These are phyloP conservation scores for Trichoderma asperelloides DNA, from an alignment of 495 filamentous ascomycete genomes.

Conservation along the genomic window DNA sequence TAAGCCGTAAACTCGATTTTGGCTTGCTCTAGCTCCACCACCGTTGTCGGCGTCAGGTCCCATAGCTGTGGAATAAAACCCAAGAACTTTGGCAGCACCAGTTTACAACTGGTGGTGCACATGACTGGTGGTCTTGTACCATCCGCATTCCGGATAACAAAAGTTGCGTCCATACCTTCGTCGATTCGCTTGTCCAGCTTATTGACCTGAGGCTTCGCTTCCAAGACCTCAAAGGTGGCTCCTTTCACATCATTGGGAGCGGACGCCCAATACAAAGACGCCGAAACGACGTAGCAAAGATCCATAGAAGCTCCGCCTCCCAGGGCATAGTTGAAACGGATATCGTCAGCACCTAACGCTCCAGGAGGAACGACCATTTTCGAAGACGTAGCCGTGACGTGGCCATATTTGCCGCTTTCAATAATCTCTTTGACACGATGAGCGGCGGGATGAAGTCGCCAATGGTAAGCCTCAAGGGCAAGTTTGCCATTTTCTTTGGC, in stretches of 20 bases:
- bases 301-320: conserved; percentile 52
- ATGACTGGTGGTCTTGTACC: conserved; percentile 17
- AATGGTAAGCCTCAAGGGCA: conserved; percentile 50
- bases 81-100: conserved; percentile 24
- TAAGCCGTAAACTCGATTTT: not conserved
- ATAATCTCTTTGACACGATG: not conserved
- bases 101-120: not conserved
- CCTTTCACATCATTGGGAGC: conserved; percentile 30
- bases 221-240: conserved; percentile 14
- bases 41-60: conserved; percentile 32
- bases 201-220: not conserved
- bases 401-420: conserved; percentile 34
- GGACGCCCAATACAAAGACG: conserved; percentile 36
- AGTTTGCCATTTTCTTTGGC: conserved; percentile 22
- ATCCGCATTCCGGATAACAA: conserved; percentile 33
- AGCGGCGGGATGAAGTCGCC: conserved; percentile 44
- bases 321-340: conserved; percentile 45
- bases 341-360: conserved; percentile 35
- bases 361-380: conserved; percentile 20
- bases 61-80: conserved; percentile 39
- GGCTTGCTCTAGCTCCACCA: conserved; percentile 16
- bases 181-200: conserved; percentile 22
- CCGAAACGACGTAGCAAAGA: conserved; percentile 21
- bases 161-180: conserved; percentile 22
- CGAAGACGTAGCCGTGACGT: conserved; percentile 29